Conservation (phyloP, 192 early-diverging fungal species). For the Entomortierella lignicola region DNA sequence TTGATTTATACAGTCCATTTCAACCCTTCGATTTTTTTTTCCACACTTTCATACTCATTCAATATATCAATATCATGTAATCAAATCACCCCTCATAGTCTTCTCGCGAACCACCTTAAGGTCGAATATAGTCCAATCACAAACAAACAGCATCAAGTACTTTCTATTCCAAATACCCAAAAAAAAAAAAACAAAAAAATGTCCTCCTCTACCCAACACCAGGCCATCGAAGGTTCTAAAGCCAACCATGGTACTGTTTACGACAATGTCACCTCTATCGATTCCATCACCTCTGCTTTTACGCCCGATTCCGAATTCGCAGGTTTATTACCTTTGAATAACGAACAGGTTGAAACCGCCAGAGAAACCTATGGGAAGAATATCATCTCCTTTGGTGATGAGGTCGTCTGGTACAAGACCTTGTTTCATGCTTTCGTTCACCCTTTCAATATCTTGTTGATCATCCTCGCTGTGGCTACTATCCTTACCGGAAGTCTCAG, state of each 20-base stretch:
- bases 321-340: slow-evolving; percentile 26
- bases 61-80: too few relatives aligned
- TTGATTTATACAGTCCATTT: too few relatives aligned
- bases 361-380: slow-evolving; percentile 28
- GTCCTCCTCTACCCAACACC: slow-evolving; percentile 9
- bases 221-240: slow-evolving; percentile 13
- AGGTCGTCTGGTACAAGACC: slow-evolving; percentile 45
- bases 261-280: slow-evolving; percentile 1
- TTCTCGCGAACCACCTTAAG: too few relatives aligned
- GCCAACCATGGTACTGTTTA: slow-evolving; percentile 32
- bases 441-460: slow-evolving; percentile 57
- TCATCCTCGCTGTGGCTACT: slow-evolving; percentile 41
- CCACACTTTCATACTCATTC: too few relatives aligned
- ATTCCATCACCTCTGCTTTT: slow-evolving; percentile 7
- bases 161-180: too few relatives aligned
- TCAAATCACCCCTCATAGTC: too few relatives aligned
- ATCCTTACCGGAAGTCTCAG: slow-evolving; percentile 14
- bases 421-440: slow-evolving; percentile 54
- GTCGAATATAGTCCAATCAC: too few relatives aligned
- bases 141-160: too few relatives aligned
- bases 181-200: too few relatives aligned
- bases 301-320: slow-evolving; percentile 2
- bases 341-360: slow-evolving; percentile 27
- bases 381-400: slow-evolving; percentile 19
- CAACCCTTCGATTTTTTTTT: too few relatives aligned